Evolutionary conservation across 1,284 basidiomycete species (phyloP), one percentile per base, ranked within the genome.

Genomic region (Microbotryum saponariae): DNA sequence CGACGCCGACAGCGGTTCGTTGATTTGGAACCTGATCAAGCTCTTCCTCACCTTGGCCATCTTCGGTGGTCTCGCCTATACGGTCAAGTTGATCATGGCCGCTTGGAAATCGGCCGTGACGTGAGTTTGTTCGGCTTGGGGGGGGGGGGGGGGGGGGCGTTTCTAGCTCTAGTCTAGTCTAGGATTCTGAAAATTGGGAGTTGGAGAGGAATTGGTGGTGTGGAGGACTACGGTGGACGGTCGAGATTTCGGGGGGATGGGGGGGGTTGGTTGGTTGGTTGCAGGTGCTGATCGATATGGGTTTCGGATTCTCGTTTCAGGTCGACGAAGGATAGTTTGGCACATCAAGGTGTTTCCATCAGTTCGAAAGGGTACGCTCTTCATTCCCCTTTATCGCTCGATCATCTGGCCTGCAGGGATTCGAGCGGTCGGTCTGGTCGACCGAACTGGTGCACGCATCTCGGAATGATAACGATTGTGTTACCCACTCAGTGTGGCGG

Each of bases 21-120:
- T 54, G 16, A 31, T 58, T 16, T 64, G 59, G 60, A 46, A 58
- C 6, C 51, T 58, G 53, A 12, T 62, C 62, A 63, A 64, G 51
- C 62, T 68, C 18, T 5, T 62, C 62, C 12, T 66, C 21, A 66
- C 64, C 16, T 37, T 66, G 31, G n/a, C n/a, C 46, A 20, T 64
- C 23, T 50, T 66, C 48, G 55, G 16, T 5, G 60, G n/a, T 0
- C 10, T 68, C 23, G 44, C 33, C 0, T 54, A 58, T 45, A 58
- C 6, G 6, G 42, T 59, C 47, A 57, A 44, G 5, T 37, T 62
- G 21, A 51, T 50, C 14, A 25, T 64, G 1, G 21, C 10, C 1
- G 66, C 60, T 8, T 52, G 61, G 42, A 37, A 59, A 10, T 55
- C 58, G 2, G 64, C 57, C 2, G 29, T 68, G 25, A 29, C 27